Percentiles rank a stretch among this genome's conserved stretches.
Evolutionary conservation across 768 basidiomycete species (phyloP).

Genomic region (Clitopilus passeckerianus): DNA sequence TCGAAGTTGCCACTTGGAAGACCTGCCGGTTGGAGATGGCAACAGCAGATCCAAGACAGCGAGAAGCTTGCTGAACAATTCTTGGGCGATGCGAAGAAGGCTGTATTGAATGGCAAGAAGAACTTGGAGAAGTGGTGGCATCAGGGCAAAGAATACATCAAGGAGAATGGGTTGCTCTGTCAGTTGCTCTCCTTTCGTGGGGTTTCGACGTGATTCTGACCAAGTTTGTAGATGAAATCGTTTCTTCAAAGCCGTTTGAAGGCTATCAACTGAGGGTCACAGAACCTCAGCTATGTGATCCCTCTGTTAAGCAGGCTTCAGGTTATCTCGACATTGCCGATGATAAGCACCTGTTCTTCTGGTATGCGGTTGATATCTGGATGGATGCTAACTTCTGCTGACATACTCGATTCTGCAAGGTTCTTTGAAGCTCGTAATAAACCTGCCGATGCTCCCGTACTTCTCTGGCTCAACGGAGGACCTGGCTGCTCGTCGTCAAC

Average conservation of each 20-base stretch:
- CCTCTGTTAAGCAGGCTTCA: constrained; percentile 73
- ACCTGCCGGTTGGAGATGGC: constrained; percentile 42
- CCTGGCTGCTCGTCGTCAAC: constrained; percentile 72
- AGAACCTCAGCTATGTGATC: constrained; percentile 72
- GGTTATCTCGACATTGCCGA: constrained; percentile 82
- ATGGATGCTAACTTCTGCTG: neutral
- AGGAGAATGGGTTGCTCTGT: constrained; percentile 72
- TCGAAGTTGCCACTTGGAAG: neutral
- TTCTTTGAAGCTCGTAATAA: constrained; percentile 83
- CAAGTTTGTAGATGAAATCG: constrained; percentile 57
- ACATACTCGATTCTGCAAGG: constrained; percentile 34
- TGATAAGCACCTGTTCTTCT: constrained; percentile 84
- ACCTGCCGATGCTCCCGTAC: constrained; percentile 74
- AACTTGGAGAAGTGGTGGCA: constrained; percentile 59
- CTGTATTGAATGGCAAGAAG: constrained; percentile 37
- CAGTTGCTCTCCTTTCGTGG: neutral
- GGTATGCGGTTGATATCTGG: constrained; percentile 36
- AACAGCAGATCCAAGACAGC: constrained; percentile 1
- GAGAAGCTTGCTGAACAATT: constrained; percentile 21
- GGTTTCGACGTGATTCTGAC: neutral
- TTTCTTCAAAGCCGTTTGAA: constrained; percentile 46
- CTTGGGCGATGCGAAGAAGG: constrained; percentile 37
- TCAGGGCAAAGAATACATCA: constrained; percentile 59
- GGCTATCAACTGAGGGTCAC: constrained; percentile 56
- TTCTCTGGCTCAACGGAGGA: constrained; percentile 89